These are phyloP conservation scores for Nakazawaea laoshanensis DNA, from an alignment of 805 yeast genomes.

Conservation along the genomic window DNA sequence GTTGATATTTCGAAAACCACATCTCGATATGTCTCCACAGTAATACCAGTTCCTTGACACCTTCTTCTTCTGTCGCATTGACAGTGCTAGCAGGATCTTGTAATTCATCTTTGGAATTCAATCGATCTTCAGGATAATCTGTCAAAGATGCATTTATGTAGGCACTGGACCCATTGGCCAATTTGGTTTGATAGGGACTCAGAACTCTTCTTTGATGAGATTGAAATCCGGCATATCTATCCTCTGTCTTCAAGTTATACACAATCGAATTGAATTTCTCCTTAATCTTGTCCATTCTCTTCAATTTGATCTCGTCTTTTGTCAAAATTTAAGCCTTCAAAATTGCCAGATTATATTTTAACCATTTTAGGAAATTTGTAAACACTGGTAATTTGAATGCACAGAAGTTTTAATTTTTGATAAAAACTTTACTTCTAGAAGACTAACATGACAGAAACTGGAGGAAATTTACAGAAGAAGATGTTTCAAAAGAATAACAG, in stretches of 20 bases:
- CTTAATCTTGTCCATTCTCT: constrained; percentile 34
- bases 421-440: too few species aligned
- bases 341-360: too few species aligned
- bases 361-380: constrained; percentile 3
- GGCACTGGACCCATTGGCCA: constrained; percentile 21
- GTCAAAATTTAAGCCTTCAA: too few species aligned
- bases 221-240: constrained; percentile 50
- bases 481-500: too few species aligned
- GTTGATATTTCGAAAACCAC: constrained; percentile 60
- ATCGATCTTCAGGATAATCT: constrained; percentile 20
- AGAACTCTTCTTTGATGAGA: constrained; percentile 6
- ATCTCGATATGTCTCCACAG: constrained; percentile 81
- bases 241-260: constrained; percentile 57
- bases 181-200: constrained; percentile 27
- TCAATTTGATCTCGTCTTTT: neutral
- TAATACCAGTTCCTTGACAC: constrained; percentile 63
- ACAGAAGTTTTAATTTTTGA: too few species aligned
- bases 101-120: constrained; percentile 21
- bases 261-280: constrained; percentile 23
- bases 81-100: constrained; percentile 28
- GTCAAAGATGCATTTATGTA: constrained; percentile 11
- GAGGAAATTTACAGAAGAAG: too few species aligned
- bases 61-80: constrained; percentile 18
- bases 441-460: too few species aligned
- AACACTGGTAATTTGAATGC: constrained; percentile 4